Evolutionary conservation across 768 basidiomycete genomes (phyloP), one percentile per base, ranked within the genome.

Genomic region (Daedaleopsis nitida): DNA sequence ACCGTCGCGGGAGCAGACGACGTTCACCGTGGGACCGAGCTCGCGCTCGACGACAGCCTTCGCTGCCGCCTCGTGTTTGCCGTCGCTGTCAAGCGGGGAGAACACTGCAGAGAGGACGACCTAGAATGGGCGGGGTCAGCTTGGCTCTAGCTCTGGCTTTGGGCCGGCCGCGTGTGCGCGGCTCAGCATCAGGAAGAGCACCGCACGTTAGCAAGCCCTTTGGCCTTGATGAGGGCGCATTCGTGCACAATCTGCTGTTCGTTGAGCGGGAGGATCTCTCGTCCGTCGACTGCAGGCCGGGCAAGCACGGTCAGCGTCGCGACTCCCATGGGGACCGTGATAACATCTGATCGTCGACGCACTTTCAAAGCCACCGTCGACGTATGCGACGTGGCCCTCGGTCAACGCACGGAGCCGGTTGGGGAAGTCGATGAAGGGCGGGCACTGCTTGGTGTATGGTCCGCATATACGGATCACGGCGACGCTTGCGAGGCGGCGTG

Each of bases 391-490:
- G 69, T 75, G 63, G 17, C 70, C 71, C 58, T 75, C 69, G 16
- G 75, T 68, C 17, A 78, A 52, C 4, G 47, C 55, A 34, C 71
- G 69, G 17, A 80, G 57, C 19, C 73, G 74, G 24, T 52, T 68
- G 1, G 78, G 85, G 64, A 83, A 86, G 19, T 80, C 81, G 16
- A 81, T 75, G 62, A 84, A 86, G 0, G 87, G 81, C 12, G 86
- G 87, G 17, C 79, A 79, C 38, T 84, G 83, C n/a, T 70, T 74
- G 2, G 83, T 83, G 70, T 83, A 86, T 0, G 84, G 83, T 4
- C 81, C 83, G 49, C 84, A 85, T 8, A 89, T 77, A 57, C 87
- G 81, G 51, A 89, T 77, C 39, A 88, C 85, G 0, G 85, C 87
- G 0, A 89, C 86, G 49, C 81, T 81, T 48, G 80, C 77, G 14